Evolutionary conservation across 768 basidiomycete species (phyloP), one percentile per base, ranked within the genome.

Genomic region (Boletus vinaceobasis): DNA sequence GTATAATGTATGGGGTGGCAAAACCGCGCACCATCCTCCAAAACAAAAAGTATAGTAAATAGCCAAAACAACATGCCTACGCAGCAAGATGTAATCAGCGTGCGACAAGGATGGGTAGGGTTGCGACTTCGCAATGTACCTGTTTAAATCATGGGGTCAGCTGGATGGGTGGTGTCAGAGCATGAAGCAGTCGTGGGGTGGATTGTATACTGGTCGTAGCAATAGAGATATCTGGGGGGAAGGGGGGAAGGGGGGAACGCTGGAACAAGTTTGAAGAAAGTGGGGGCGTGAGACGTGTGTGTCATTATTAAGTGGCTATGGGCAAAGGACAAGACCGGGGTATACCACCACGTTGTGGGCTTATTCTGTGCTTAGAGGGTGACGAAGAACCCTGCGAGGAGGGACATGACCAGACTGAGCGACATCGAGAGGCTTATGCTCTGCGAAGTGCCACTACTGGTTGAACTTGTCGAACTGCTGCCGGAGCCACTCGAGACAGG

Each of bases 401-500:
- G 49, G 17, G 56, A 42, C 26, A 43, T 15, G 19, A 45, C 26
- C 17, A 70, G 21, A n/a, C 44, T 32, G 4, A 64, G 37, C 5
- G 64, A 54, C 27, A 53, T 36, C n/a, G 61, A 65, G 31, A 62
- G 31, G 17, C 38, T 44, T 21, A 27, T 35, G 23, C 53, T 57
- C 1, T 56, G 37, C 23, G 53, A 33, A 11, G 58, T 55, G 11
- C 40, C 40, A 8, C 37, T 42, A 23, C 61, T 33, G 4, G 52
- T 26, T 14, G 57, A 46, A 35, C 44, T 36, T 0, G 61, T 36
- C 21, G 66, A 29, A 14, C 56, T 56, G 19, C 9, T 19, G 13
- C 48, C 49, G n/a, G n/a, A 27, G 1, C 59, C 19, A 1, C 29
- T 26, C 0, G 62, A 40, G 7, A 38, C n/a, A 38, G n/a, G 8